These are phyloP conservation scores for Echinochloa phyllopogon DNA, from an alignment of 176 grass and related monocot genomes.

Conservation along the genomic window DNA sequence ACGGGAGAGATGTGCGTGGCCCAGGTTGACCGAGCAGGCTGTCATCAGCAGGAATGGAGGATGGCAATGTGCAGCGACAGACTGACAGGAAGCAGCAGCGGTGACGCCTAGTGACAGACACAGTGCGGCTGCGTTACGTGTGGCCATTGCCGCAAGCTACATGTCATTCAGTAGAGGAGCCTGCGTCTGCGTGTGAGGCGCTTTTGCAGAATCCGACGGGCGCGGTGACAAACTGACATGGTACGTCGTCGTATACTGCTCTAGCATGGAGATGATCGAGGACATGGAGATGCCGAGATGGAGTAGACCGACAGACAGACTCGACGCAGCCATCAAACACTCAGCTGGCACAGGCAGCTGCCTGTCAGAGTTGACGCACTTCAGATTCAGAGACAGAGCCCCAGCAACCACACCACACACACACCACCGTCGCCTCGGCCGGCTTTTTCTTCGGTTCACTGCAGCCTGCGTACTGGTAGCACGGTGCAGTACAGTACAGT, in stretches of 20 bases:
- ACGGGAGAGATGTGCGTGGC: no score
- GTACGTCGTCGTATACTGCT: no score
- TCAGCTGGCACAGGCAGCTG: not conserved
- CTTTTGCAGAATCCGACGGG: slow-evolving; percentile 26
- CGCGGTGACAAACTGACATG: not conserved
- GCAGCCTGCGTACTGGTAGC: not conserved
- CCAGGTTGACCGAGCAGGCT: not conserved
- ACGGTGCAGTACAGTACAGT: not conserved
- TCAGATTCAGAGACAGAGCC: not conserved
- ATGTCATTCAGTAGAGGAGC: slow-evolving; percentile 31
- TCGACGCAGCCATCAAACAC: slow-evolving; percentile 38
- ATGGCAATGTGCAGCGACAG: no score
- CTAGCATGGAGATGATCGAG: no score
- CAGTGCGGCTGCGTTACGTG: not conserved
- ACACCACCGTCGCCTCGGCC: slow-evolving; percentile 32
- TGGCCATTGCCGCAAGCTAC: slow-evolving; percentile 43
- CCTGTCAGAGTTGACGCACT: slow-evolving; percentile 43
- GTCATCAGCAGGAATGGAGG: no score
- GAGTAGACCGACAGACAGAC: slow-evolving; percentile 42
- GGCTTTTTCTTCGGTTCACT: not conserved
- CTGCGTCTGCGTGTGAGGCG: not conserved
- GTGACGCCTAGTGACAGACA: not conserved
- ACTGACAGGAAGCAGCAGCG: not conserved
- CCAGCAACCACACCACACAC: not conserved
- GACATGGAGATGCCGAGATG: no score